Evolutionary conservation across 495 filamentous ascomycete genomes (phyloP).

Genomic region (Aspergillus conjunctus): DNA sequence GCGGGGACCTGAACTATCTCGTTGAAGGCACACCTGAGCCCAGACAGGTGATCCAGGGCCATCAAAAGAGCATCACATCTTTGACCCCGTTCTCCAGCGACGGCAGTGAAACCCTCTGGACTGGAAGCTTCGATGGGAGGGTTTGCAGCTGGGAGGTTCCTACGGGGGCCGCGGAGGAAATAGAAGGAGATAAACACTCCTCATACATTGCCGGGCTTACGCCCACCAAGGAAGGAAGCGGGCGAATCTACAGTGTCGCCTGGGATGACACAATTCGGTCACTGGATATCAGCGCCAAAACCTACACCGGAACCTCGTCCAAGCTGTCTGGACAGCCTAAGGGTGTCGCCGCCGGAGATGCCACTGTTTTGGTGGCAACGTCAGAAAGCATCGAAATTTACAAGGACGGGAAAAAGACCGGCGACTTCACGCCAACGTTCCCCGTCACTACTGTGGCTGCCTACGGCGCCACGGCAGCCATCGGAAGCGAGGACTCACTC

Average conservation of each 20-base stretch:
- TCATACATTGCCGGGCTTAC: slow-evolving; percentile 82
- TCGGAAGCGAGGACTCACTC: slow-evolving; percentile 71
- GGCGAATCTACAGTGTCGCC: slow-evolving; percentile 77
- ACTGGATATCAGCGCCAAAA: slow-evolving; percentile 62
- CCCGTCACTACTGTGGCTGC: slow-evolving; percentile 74
- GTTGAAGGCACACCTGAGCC: slow-evolving; percentile 68
- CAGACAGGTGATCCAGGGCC: slow-evolving; percentile 76
- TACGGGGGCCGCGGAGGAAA: slow-evolving; percentile 63
- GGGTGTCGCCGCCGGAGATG: slow-evolving; percentile 49
- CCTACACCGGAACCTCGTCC: slow-evolving; percentile 55
- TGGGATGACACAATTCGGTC: slow-evolving; percentile 95
- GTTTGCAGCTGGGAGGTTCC: slow-evolving; percentile 79
- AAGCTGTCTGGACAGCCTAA: slow-evolving; percentile 65
- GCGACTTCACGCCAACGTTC: slow-evolving; percentile 62
- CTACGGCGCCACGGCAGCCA: slow-evolving; percentile 63
- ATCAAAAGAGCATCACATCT: slow-evolving; percentile 89
- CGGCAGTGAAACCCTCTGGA: slow-evolving; percentile 64
- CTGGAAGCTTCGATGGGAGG: slow-evolving; percentile 88
- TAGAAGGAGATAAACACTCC: slow-evolving; percentile 78
- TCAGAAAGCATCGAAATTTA: slow-evolving; percentile 65
- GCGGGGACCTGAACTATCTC: slow-evolving; percentile 89
- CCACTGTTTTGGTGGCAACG: slow-evolving; percentile 64
- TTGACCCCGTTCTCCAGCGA: slow-evolving; percentile 53
- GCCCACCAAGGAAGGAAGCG: slow-evolving; percentile 51
- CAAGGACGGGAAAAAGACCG: slow-evolving; percentile 57